Evolutionary conservation across 2,329 filamentous ascomycete genomes (phyloP).

Genomic region (Trichoderma hamatum): DNA sequence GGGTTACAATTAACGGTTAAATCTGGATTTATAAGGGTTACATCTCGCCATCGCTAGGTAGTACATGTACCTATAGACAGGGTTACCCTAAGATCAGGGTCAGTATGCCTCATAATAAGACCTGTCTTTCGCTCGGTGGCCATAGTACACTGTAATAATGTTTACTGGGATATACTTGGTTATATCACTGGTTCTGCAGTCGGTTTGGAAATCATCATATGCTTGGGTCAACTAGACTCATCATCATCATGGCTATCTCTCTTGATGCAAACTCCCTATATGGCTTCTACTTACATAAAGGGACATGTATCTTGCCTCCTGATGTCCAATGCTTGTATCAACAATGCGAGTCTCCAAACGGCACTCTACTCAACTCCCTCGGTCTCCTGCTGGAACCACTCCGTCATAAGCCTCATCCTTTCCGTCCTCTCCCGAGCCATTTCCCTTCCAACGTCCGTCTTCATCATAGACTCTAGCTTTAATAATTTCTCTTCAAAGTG

Average conservation of each 20-base stretch:
- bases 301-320: not conserved
- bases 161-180: not conserved
- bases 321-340: not conserved
- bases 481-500: slow-evolving; percentile 80
- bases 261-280: not conserved
- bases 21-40: too few relatives aligned
- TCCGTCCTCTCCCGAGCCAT: slow-evolving; percentile 58
- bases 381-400: slow-evolving; percentile 62
- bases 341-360: not conserved
- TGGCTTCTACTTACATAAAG: not conserved
- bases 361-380: slow-evolving; percentile 27
- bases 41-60: too few relatives aligned
- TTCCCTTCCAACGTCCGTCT: slow-evolving; percentile 58
- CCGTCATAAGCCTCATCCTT: slow-evolving; percentile 55
- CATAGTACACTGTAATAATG: too few relatives aligned
- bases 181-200: not conserved
- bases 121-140: too few relatives aligned
- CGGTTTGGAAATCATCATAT: not conserved
- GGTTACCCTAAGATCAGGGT: too few relatives aligned
- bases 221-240: not conserved
- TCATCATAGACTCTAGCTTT: slow-evolving; percentile 65
- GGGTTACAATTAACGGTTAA: too few relatives aligned
- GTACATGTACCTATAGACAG: too few relatives aligned
- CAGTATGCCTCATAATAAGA: too few relatives aligned
- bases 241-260: not conserved